A percentile compares a stretch with the other conserved stretches of the same genome.
phyloP scores from a whole-genome alignment of 768 basidiomycete genomes.

The Butyriboletus loyo region DNA sequence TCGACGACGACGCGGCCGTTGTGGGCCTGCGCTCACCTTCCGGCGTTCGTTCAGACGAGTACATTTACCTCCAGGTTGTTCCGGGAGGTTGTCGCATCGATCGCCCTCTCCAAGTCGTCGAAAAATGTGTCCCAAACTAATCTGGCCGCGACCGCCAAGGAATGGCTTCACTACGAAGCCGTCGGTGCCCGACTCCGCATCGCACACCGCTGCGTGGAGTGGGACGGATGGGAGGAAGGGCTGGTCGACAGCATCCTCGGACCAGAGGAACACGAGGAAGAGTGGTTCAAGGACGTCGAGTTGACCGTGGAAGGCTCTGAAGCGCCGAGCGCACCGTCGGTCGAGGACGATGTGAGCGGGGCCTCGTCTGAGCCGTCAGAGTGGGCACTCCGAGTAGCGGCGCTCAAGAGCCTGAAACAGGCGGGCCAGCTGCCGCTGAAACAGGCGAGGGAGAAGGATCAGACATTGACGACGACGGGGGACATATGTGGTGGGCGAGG shows the following conservation, averaged over 20 bases:
- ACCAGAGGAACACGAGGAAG: constrained; percentile 64
- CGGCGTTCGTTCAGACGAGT: constrained; percentile 75
- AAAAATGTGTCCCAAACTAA: constrained; percentile 24
- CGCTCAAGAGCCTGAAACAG: constrained; percentile 33
- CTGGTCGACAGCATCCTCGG: constrained; percentile 74
- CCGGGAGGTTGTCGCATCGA: constrained; percentile 56
- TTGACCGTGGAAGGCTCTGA: constrained; percentile 20
- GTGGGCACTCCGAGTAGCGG: constrained; percentile 21
- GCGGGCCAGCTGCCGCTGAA: constrained; percentile 50
- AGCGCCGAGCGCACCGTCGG: constrained; percentile 10
- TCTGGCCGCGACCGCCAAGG: constrained; percentile 48
- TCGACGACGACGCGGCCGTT: constrained; percentile 85
- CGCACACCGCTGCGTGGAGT: constrained; percentile 79
- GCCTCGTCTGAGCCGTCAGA: constrained; percentile 17
- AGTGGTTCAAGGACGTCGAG: constrained; percentile 57
- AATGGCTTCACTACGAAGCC: constrained; percentile 76
- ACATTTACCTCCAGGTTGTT: constrained; percentile 72
- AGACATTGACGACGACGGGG: constrained; percentile 66
- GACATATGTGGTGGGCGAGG: constrained; percentile 79
- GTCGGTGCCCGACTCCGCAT: constrained; percentile 63
- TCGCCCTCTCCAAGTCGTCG: constrained; percentile 33
- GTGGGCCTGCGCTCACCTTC: constrained; percentile 82
- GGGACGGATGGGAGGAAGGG: constrained; percentile 92
- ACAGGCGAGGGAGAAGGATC: constrained; percentile 64
- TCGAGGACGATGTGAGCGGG: not conserved